These are phyloP conservation scores for Blastosporella zonata DNA, from an alignment of 1,284 basidiomycete genomes.

Conservation along the genomic window DNA sequence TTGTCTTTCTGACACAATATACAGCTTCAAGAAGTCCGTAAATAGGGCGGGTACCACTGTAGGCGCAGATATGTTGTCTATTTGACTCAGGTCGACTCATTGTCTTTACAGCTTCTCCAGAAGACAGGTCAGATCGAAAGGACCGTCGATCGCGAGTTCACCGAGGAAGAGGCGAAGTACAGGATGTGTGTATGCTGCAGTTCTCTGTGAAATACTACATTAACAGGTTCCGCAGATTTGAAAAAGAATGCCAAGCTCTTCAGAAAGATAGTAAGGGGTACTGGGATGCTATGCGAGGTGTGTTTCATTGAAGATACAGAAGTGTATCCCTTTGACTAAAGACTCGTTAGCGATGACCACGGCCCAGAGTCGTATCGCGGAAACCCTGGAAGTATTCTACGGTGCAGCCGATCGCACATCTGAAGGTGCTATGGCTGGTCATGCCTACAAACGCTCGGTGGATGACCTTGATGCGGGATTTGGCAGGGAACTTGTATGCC, in stretches of 20 bases:
- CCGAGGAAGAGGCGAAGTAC: slow-evolving; percentile 90
- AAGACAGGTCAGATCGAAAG: slow-evolving; percentile 98
- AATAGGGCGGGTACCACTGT: slow-evolving; percentile 88
- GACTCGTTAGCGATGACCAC: slow-evolving; percentile 78
- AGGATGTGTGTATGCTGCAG: slow-evolving; percentile 61
- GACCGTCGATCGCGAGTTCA: slow-evolving; percentile 92
- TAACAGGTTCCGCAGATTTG: slow-evolving; percentile 57
- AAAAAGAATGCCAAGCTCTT: slow-evolving; percentile 88
- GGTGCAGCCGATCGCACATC: slow-evolving; percentile 79
- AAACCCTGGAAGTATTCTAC: slow-evolving; percentile 94
- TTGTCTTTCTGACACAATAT: slow-evolving; percentile 8
- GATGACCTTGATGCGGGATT: slow-evolving; percentile 91
- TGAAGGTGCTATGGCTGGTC: slow-evolving; percentile 95
- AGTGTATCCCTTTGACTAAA: not conserved
- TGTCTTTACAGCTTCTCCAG: slow-evolving; percentile 70
- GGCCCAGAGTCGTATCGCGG: slow-evolving; percentile 91
- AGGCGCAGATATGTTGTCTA: slow-evolving; percentile 17
- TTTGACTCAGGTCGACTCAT: slow-evolving; percentile 8
- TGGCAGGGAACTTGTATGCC: slow-evolving; percentile 81
- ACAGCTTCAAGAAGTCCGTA: slow-evolving; percentile 91
- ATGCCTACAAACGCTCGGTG: slow-evolving; percentile 93
- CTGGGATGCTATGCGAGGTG: slow-evolving; percentile 90
- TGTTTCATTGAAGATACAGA: slow-evolving; percentile 23
- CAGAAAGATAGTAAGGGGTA: slow-evolving; percentile 97
- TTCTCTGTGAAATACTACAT: not conserved